phyloP scores from a whole-genome alignment of 2,329 filamentous ascomycete species.

The Scorias spongiosa region DNA sequence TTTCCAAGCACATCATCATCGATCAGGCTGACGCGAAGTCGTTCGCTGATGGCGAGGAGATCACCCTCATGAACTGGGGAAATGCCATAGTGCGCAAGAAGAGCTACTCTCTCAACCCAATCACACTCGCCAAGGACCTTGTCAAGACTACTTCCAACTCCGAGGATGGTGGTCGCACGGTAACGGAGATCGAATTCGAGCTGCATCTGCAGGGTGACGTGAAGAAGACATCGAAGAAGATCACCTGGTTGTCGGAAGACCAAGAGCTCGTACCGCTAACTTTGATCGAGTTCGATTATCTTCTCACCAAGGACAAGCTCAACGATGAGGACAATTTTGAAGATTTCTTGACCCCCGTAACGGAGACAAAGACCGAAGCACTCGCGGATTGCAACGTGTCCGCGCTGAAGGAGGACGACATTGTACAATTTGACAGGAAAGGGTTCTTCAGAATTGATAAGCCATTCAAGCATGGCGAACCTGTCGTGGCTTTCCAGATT shows the following conservation, averaged over 20 bases:
- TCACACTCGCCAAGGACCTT: conserved; percentile 15
- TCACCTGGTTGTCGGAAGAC: conserved; percentile 75
- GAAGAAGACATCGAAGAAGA: conserved; percentile 90
- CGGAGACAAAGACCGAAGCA: conserved; percentile 58
- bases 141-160: conserved; percentile 31
- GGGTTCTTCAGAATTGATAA: conserved; percentile 80
- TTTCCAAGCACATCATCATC: conserved; percentile 58
- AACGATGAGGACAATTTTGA: conserved; percentile 77
- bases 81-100: conserved; percentile 67
- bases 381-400: conserved; percentile 69
- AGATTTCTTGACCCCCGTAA: conserved; percentile 64
- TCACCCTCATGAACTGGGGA: conserved; percentile 95
- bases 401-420: conserved; percentile 68
- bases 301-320: conserved; percentile 89
- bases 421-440: conserved; percentile 89
- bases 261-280: conserved; percentile 69
- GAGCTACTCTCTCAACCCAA: conserved; percentile 34
- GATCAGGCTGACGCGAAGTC: conserved; percentile 75
- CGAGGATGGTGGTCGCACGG: conserved; percentile 31
- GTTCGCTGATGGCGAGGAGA: conserved; percentile 75
- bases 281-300: conserved; percentile 86
- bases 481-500: conserved; percentile 53
- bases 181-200: conserved; percentile 62
- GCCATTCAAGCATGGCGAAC: conserved; percentile 41
- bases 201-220: conserved; percentile 88